Evolutionary conservation across 2,329 filamentous ascomycete species (phyloP).

Genomic region (Paracoccidioides brasiliensis): DNA sequence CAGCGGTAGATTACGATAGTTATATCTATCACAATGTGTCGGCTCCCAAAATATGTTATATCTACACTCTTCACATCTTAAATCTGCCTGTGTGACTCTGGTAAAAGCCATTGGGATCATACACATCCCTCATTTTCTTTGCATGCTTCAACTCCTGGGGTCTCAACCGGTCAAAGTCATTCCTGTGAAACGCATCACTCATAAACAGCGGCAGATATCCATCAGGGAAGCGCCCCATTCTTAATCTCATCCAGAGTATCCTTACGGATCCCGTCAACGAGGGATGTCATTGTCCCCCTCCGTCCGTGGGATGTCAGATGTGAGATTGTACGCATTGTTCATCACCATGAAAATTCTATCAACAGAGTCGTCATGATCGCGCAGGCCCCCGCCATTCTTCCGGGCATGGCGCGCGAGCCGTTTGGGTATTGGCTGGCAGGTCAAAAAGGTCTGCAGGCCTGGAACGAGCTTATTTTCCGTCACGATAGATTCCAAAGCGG

Average conservation of each 20-base stretch:
- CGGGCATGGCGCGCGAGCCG: constrained; percentile 23
- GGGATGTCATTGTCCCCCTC: constrained; percentile 27
- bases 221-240: constrained; percentile 25
- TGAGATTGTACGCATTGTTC: constrained; percentile 29
- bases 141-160: constrained; percentile 19
- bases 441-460: constrained; percentile 21
- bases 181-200: constrained; percentile 35
- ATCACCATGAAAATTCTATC: constrained; percentile 36
- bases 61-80: background rate
- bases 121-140: constrained; percentile 2
- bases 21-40: background rate
- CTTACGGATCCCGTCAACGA: constrained; percentile 26
- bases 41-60: background rate
- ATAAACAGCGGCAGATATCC: constrained; percentile 35
- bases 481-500: constrained; percentile 21
- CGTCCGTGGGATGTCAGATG: constrained; percentile 25
- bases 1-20: background rate
- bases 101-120: constrained; percentile 4
- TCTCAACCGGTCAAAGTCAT: constrained; percentile 31
- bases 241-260: constrained; percentile 23
- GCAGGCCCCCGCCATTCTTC: constrained; percentile 27
- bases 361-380: constrained; percentile 27
- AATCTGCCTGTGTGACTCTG: background rate
- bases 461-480: constrained; percentile 17
- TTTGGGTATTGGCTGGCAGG: constrained; percentile 26